phyloP scores from a whole-genome alignment of 768 basidiomycete species.

The Holtermanniella nyarrowii region DNA sequence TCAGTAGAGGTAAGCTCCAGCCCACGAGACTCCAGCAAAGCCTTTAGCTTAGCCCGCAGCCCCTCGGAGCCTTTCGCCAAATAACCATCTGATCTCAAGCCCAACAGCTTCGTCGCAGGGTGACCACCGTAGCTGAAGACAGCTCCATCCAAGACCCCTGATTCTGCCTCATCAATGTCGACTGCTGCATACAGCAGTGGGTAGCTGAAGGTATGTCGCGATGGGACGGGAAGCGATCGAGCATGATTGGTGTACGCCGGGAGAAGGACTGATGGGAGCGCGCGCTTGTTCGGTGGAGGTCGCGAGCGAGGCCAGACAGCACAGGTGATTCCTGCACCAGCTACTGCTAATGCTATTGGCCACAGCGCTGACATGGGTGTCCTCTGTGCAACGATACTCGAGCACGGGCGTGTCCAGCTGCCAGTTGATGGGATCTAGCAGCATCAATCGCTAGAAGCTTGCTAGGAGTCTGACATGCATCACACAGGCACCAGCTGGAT shows the following conservation, averaged over 20 bases:
- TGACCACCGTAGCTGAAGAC: slow-evolving; percentile 51
- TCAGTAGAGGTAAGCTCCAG: slow-evolving; percentile 32
- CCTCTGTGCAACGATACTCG: too few relatives aligned
- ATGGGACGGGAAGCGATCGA: background rate
- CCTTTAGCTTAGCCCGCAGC: slow-evolving; percentile 10
- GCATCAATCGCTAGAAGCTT: too few relatives aligned
- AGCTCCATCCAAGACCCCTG: slow-evolving; percentile 44
- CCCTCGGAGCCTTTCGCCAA: slow-evolving; percentile 34
- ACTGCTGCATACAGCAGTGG: slow-evolving; percentile 51
- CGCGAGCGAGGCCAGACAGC: background rate
- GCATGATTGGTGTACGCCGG: background rate
- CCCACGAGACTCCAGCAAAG: slow-evolving; percentile 4
- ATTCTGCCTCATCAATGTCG: slow-evolving; percentile 52
- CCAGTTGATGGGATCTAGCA: too few relatives aligned
- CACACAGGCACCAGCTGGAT: too few relatives aligned
- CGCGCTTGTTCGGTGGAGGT: background rate
- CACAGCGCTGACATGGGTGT: too few relatives aligned
- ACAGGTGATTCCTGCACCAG: too few relatives aligned
- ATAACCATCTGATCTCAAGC: slow-evolving; percentile 47
- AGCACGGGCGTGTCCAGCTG: too few relatives aligned
- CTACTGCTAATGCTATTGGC: too few relatives aligned
- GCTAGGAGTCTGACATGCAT: too few relatives aligned
- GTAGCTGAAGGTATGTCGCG: slow-evolving; percentile 39
- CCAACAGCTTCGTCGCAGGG: slow-evolving; percentile 45
- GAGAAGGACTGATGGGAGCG: background rate